Evolutionary conservation across 78 protist species (phyloP).

Genomic region (Creolimax fragrantissima): DNA sequence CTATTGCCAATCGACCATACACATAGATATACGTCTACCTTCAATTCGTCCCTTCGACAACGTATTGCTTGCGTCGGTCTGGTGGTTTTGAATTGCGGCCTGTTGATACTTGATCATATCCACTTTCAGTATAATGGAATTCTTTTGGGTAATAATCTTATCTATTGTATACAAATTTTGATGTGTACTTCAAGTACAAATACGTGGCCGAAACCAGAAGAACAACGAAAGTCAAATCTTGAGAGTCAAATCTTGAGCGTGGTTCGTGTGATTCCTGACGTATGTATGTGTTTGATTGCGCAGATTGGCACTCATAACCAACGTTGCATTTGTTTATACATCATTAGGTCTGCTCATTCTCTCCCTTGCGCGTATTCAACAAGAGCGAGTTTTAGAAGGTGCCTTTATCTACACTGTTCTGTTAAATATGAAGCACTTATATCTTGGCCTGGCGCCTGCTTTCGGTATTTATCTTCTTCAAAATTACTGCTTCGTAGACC

Average conservation of each 20-base stretch:
- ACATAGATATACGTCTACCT: no score
- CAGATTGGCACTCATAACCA: no score
- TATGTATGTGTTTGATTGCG: no score
- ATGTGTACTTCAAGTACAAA: no score
- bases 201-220: no score
- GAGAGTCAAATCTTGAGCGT: no score
- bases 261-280: no score
- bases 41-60: background rate
- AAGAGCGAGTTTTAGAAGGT: conserved; percentile 15
- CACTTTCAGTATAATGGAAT: conserved; percentile 67
- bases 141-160: conserved; percentile 66
- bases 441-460: conserved; percentile 72
- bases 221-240: no score
- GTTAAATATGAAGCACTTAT: conserved; percentile 79
- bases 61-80: background rate
- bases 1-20: no score
- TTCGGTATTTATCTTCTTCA: conserved; percentile 50
- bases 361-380: background rate
- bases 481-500: conserved; percentile 33
- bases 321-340: background rate
- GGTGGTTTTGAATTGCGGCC: conserved; percentile 47
- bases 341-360: conserved; percentile 29
- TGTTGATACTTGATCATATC: conserved; percentile 67
- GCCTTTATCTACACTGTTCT: conserved; percentile 51
- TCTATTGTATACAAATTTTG: no score